Conservation (phyloP, 495 filamentous ascomycete species). For the Lasiosphaeriaceae sp. region DNA sequence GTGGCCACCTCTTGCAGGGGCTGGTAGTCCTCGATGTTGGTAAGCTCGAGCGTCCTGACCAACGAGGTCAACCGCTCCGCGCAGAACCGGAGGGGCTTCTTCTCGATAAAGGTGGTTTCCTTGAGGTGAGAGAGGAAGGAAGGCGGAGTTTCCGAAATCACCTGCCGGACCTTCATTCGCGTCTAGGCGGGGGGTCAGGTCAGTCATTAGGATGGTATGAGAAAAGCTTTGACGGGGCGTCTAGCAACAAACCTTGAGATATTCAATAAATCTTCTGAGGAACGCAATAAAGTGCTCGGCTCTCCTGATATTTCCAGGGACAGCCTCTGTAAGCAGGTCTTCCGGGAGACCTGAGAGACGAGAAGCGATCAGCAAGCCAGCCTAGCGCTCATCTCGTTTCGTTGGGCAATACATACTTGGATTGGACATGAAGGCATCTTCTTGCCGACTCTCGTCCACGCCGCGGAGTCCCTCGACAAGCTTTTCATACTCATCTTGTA, state of each 20-base stretch:
- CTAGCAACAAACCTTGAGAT: slow-evolving; percentile 63
- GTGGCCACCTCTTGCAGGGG: slow-evolving; percentile 96
- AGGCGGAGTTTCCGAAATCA: slow-evolving; percentile 92
- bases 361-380: not conserved
- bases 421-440: slow-evolving; percentile 96
- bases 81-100: slow-evolving; percentile 92
- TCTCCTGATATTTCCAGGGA: slow-evolving; percentile 92
- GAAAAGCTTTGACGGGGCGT: too few species aligned
- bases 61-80: slow-evolving; percentile 93
- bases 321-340: slow-evolving; percentile 84
- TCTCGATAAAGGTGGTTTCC: slow-evolving; percentile 95
- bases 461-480: slow-evolving; percentile 89
- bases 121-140: slow-evolving; percentile 92
- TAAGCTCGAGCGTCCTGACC: slow-evolving; percentile 90
- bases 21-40: slow-evolving; percentile 96
- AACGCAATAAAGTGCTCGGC: slow-evolving; percentile 97
- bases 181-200: slow-evolving; percentile 45
- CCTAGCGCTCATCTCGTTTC: not conserved
- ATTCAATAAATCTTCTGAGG: slow-evolving; percentile 94
- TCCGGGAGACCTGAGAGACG: slow-evolving; percentile 59
- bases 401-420: slow-evolving; percentile 46
- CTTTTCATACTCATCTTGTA: slow-evolving; percentile 93
- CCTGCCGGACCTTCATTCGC: slow-evolving; percentile 95
- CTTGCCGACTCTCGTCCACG: slow-evolving; percentile 80
- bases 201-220: too few species aligned